These are phyloP conservation scores for Purpureocillium lavendulum DNA, from an alignment of 2,329 filamentous ascomycete species.

Conservation along the genomic window DNA sequence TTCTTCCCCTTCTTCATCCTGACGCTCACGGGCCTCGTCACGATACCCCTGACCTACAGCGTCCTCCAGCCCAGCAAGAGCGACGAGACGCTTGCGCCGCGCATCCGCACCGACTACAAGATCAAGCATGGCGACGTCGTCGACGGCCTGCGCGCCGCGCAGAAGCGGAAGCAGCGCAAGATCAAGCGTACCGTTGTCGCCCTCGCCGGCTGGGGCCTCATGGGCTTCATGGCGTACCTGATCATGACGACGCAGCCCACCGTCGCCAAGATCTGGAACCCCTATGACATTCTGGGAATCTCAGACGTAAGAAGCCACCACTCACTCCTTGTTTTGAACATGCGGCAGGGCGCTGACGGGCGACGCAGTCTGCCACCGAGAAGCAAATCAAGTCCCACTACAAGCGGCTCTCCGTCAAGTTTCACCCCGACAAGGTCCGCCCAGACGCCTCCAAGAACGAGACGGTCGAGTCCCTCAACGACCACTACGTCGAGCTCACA, in stretches of 20 bases:
- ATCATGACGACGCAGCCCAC: conserved; percentile 70
- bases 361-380: conserved; percentile 64
- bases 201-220: conserved; percentile 69
- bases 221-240: conserved; percentile 87
- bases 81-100: conserved; percentile 70
- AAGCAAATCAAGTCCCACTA: conserved; percentile 90
- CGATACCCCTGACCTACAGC: conserved; percentile 81
- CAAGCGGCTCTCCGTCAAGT: conserved; percentile 74
- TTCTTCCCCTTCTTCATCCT: conserved; percentile 99
- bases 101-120: conserved; percentile 74
- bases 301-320: conserved; percentile 52
- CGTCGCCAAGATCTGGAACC: conserved; percentile 80
- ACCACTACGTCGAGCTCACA: conserved; percentile 86
- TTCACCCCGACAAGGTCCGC: conserved; percentile 87
- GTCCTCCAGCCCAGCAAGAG: conserved; percentile 71
- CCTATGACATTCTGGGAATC: conserved; percentile 87
- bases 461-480: conserved; percentile 75
- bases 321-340: conserved; percentile 1
- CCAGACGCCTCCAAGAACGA: conserved; percentile 83
- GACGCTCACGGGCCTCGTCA: conserved; percentile 79
- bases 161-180: conserved; percentile 83
- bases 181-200: conserved; percentile 77
- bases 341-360: no score
- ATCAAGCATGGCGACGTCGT: conserved; percentile 79
- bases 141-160: conserved; percentile 70